Conservation (phyloP, 164 flowering plant genomes). For the Stephania japonica region DNA sequence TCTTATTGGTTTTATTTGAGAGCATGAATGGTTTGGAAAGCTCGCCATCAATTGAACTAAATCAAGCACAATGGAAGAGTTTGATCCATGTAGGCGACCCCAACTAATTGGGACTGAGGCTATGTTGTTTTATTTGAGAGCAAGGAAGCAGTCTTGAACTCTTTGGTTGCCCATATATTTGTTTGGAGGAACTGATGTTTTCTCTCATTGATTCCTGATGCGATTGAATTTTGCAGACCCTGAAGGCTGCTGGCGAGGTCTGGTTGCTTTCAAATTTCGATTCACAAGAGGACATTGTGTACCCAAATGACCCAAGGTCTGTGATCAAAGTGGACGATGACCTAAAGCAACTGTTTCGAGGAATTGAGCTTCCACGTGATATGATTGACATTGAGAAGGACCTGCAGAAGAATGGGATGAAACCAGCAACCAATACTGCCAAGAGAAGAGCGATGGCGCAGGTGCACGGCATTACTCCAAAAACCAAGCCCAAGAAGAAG, state of each 20-base stretch:
- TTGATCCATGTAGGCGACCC: too few species aligned
- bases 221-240: slow-evolving; percentile 20
- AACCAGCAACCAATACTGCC: slow-evolving; percentile 50
- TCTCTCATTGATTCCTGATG: slow-evolving; percentile 1
- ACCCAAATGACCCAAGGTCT: slow-evolving; percentile 44
- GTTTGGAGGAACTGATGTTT: neutral
- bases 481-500: slow-evolving; percentile 41
- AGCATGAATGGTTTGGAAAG: too few species aligned
- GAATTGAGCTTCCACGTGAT: slow-evolving; percentile 46
- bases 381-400: slow-evolving; percentile 55
- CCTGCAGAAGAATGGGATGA: slow-evolving; percentile 54
- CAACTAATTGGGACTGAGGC: too few species aligned
- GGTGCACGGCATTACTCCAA: slow-evolving; percentile 33
- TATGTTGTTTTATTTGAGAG: neutral
- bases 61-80: too few species aligned
- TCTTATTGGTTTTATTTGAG: too few species aligned
- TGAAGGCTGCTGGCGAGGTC: slow-evolving; percentile 37
- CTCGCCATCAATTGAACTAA: too few species aligned
- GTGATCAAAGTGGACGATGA: slow-evolving; percentile 49
- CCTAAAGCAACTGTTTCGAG: slow-evolving; percentile 34
- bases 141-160: neutral
- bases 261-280: slow-evolving; percentile 51
- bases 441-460: slow-evolving; percentile 45
- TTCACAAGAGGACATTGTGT: slow-evolving; percentile 48
- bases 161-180: neutral